phyloP scores from a whole-genome alignment of 352 stramenopile species.

The Phytophthora syringae region DNA sequence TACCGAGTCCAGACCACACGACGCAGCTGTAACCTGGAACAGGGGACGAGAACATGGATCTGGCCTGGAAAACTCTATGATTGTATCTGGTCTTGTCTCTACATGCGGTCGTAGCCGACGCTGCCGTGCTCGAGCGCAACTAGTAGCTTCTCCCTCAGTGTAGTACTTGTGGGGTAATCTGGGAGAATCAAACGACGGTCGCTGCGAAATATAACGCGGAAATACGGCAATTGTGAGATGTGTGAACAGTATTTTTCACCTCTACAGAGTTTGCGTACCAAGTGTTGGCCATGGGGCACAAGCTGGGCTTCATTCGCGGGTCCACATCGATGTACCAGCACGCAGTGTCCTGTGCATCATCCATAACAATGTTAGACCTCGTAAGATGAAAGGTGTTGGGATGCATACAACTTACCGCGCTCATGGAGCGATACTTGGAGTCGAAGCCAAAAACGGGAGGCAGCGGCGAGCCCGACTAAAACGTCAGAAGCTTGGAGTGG shows the following conservation, averaged over 20 bases:
- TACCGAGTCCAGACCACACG: constrained; percentile 53
- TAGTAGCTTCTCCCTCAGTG: constrained; percentile 66
- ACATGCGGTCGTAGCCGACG: constrained; percentile 83
- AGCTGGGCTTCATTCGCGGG: constrained; percentile 39
- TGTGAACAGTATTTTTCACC: background rate
- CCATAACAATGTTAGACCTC: background rate
- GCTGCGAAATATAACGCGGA: constrained; percentile 39
- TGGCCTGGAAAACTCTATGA: constrained; percentile 19
- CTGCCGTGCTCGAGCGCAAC: constrained; percentile 67
- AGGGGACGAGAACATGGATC: no score
- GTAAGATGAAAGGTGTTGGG: background rate
- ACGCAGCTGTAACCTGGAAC: constrained; percentile 49
- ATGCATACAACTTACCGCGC: constrained; percentile 43
- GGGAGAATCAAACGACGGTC: constrained; percentile 78
- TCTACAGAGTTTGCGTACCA: constrained; percentile 45
- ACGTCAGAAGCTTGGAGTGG: constrained; percentile 68
- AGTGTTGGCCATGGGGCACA: constrained; percentile 77
- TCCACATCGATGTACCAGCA: constrained; percentile 82
- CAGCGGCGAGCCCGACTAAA: constrained; percentile 75
- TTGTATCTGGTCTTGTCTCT: constrained; percentile 22
- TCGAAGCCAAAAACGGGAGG: constrained; percentile 82
- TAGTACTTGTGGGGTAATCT: constrained; percentile 57
- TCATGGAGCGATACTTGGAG: constrained; percentile 56
- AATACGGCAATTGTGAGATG: constrained; percentile 18
- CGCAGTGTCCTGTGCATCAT: constrained; percentile 49